Conservation (phyloP, 768 basidiomycete species). For the Boletus subparvulus region DNA sequence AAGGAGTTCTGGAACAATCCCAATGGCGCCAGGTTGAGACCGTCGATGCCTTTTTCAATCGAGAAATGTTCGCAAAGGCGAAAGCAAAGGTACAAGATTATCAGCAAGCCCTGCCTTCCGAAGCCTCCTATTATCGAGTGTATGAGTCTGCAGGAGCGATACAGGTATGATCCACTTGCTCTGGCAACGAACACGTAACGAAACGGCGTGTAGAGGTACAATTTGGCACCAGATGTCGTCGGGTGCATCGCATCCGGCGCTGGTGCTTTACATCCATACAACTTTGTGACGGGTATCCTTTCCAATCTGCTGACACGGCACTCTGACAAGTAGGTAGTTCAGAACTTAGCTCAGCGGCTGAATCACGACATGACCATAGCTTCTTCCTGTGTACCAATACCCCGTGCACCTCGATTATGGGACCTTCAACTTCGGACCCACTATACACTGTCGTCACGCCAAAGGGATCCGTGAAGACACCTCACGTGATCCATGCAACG, state of each 20-base stretch:
- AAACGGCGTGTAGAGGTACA: conserved; percentile 40
- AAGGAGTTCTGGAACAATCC: conserved; percentile 48
- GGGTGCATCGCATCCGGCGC: conserved; percentile 56
- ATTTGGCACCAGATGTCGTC: conserved; percentile 41
- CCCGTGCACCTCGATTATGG: conserved; percentile 54
- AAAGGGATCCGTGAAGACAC: conserved; percentile 53
- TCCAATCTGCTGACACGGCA: conserved; percentile 49
- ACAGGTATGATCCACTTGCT: conserved; percentile 19
- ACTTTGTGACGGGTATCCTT: conserved; percentile 63
- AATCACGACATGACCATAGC: conserved; percentile 31
- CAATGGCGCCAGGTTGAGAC: conserved; percentile 60
- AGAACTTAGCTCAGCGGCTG: neutral
- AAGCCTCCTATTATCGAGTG: conserved; percentile 36
- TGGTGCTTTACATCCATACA: conserved; percentile 69
- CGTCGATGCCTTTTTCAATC: conserved; percentile 54
- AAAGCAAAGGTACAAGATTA: conserved; percentile 46
- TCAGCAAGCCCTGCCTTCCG: conserved; percentile 49
- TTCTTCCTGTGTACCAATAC: conserved; percentile 60
- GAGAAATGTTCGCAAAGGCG: conserved; percentile 40
- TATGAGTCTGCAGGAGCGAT: conserved; percentile 36
- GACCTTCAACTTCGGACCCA: conserved; percentile 23
- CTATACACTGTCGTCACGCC: conserved; percentile 61
- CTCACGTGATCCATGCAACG: conserved; percentile 78
- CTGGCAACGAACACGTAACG: neutral
- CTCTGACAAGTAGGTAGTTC: conserved; percentile 42